Base-by-base conservation (phyloP, 306 rosid species). In the Medicago lupulina region DNA sequence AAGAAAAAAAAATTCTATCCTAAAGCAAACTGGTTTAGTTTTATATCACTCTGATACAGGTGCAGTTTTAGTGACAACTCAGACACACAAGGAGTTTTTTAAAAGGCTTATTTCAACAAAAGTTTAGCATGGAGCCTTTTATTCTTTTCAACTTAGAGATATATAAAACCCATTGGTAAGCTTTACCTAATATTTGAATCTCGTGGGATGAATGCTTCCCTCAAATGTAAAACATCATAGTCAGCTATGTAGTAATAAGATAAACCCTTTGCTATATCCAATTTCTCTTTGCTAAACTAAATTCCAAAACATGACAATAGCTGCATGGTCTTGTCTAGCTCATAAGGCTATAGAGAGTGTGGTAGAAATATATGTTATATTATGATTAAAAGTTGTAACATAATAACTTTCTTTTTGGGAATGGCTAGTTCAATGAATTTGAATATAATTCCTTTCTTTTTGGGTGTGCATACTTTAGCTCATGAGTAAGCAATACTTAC, bases 151-250 rank as follows among this genome's bases (percentile, higher is more conserved):
- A 15, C 14, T 7, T 65, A 58, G 34, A 23, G 59, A 39, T 11
- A 49, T 11, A 49, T 43, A 43, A 74, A 31, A 44, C 15, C 17
- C 71, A 74, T n/a, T 70, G 61, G 9, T 49, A 53, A 71, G 40
- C 65, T 31, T 67, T 57, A 44, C 68, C 34, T 19, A 38, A 8
- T 31, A 49, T 39, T 59, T 67, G 57, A 67, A 34, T 34, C 38
- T 34, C 7, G 1, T 34, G 38, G 7, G 38, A 34, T 34, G 38
- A 34, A 72, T 13, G 68, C 31, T 66, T 66, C 70, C 64, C 49
- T 80, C 63, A 34, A 57, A 16, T 5, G 47, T 19, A 73, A 40
- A 69, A 69, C 36, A 81, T 25, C 54, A 76, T 11, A 76, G 61
- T 62, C 39, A 65, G 59, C 46, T 8, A 43, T 43, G 31, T n/a